Conservation (phyloP, 352 stramenopile genomes). For the Globisporangium heterothallicum region DNA sequence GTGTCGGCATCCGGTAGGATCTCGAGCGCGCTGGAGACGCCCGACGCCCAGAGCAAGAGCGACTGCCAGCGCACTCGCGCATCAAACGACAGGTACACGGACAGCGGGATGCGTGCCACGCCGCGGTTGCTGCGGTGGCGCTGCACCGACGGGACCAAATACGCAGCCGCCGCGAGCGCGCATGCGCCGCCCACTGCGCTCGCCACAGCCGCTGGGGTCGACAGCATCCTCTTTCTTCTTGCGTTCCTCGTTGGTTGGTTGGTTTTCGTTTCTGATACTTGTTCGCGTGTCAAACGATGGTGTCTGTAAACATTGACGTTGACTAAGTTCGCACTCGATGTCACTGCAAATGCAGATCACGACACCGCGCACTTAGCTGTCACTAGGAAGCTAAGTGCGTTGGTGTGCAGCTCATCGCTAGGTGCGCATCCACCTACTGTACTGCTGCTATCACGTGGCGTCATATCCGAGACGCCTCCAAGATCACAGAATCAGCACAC, state of each 20-base stretch:
- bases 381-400: neutral
- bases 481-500: neutral
- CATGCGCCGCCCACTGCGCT: slow-evolving; percentile 1
- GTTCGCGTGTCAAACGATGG: neutral
- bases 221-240: slow-evolving; percentile 4
- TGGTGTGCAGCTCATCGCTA: neutral
- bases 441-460: slow-evolving; percentile 3
- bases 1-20: slow-evolving; percentile 31
- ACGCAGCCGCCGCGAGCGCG: slow-evolving; percentile 1
- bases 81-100: slow-evolving; percentile 37
- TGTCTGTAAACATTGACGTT: neutral
- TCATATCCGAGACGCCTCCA: neutral
- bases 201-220: neutral
- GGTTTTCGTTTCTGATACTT: neutral
- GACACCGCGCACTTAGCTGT: neutral
- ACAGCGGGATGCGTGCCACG: slow-evolving; percentile 20
- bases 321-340: neutral
- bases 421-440: neutral
- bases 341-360: no score
- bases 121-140: slow-evolving; percentile 4
- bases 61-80: slow-evolving; percentile 35
- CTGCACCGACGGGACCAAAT: neutral
- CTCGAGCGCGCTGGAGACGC: slow-evolving; percentile 36
- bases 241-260: neutral
- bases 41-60: slow-evolving; percentile 32